Evolutionary conservation across 345 rosid species (phyloP), one percentile per base, ranked within the genome.

Genomic region (Arabidopsis suecica): DNA sequence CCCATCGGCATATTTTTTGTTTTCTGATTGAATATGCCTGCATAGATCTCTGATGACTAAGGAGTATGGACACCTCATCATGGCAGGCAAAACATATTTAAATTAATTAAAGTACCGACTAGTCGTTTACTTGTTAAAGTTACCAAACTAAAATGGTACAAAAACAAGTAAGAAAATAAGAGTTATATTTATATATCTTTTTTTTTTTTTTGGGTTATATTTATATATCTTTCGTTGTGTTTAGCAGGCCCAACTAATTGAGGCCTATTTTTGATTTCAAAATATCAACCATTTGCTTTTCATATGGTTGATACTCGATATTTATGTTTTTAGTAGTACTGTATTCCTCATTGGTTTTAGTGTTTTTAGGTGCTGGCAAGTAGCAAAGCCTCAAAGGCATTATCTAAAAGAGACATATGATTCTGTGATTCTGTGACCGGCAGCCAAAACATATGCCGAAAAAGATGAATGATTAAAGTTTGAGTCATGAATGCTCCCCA

Each of bases 1-100:
- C 69, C 57, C 42, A 44, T 76, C 70, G 74, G 69, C 53, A 62
- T 70, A 63, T 70, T 62, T 68, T 62, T 68, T 70, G 63, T 53
- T 55, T 48, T 70, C 14, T 22, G 74, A 68, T n/a, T 69, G 69
- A 75, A 68, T 53, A 53, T 76, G 74, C 74, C 42, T 61, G 7
- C 2, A 28, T 48, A 28, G 57, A 50, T 12, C 79, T 68, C 68
- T 51, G 41, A 61, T 69, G 56, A 50, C 30, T 50, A 50, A 61
- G 69, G 32, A 28, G 32, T 28, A 28, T 28, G 32, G 32, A 58
- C 60, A 67, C 61, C n/a, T 66, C 73, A 38, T 38, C n/a, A 40
- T 8, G 36, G 54, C 56, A 50, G 30, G 23, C 50, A 22, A 14
- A 38, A 32, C 47, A 28, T 28, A 36, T 45, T 22, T 33, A 38